Evolutionary conservation across 2,329 filamentous ascomycete species (phyloP).

Genomic region (Gaeumannomyces tritici): DNA sequence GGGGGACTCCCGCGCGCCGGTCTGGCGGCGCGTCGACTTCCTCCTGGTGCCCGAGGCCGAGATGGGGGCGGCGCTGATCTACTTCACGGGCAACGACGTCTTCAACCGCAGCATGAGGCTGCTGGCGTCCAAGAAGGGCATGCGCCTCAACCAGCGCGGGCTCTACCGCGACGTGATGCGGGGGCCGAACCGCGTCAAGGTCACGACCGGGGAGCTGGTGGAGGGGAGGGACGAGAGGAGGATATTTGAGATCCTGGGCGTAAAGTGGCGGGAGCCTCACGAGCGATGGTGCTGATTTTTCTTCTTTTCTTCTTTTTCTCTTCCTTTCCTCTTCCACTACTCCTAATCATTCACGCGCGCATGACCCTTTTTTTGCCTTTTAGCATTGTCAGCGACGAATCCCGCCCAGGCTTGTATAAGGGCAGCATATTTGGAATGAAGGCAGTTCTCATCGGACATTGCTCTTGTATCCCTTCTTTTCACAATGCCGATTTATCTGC

Average conservation of each 20-base stretch:
- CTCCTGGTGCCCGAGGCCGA: slow-evolving; percentile 72
- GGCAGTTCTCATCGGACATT: background rate
- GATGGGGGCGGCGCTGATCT: slow-evolving; percentile 78
- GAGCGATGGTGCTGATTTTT: slow-evolving; percentile 59
- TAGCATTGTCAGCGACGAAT: background rate
- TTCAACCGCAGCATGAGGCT: slow-evolving; percentile 79
- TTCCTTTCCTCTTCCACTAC: background rate
- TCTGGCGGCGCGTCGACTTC: slow-evolving; percentile 79
- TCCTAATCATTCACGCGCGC: background rate
- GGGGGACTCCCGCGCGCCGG: slow-evolving; percentile 21
- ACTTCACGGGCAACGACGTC: slow-evolving; percentile 92
- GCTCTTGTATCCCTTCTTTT: too few relatives aligned
- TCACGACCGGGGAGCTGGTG: slow-evolving; percentile 59
- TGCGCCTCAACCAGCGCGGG: slow-evolving; percentile 78
- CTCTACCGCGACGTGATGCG: slow-evolving; percentile 64
- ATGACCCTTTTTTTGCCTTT: background rate
- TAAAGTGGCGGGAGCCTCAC: slow-evolving; percentile 73
- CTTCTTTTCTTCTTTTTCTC: background rate
- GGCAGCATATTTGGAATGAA: background rate
- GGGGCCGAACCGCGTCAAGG: slow-evolving; percentile 44
- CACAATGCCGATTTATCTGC: too few relatives aligned
- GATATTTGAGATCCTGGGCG: slow-evolving; percentile 74
- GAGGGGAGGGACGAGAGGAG: slow-evolving; percentile 66
- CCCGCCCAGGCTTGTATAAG: background rate
- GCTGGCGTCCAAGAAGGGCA: slow-evolving; percentile 68